These are phyloP conservation scores for Stentor coeruleus DNA, from an alignment of 73 alveolate genomes.

Conservation along the genomic window DNA sequence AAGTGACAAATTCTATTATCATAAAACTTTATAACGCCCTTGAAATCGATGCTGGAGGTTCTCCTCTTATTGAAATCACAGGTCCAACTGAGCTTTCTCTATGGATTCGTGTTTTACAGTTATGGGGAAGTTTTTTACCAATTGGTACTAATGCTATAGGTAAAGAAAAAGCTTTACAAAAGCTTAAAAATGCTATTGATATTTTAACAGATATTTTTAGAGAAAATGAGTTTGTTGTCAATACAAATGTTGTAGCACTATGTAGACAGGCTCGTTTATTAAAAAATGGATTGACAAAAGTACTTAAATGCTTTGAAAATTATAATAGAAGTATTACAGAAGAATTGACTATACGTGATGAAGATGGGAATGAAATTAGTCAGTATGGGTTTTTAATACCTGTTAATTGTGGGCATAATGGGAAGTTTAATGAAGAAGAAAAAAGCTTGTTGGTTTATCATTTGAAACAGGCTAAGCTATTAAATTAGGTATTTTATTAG, in stretches of 20 bases:
- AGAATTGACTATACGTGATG: neutral
- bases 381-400: constrained; percentile 25
- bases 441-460: constrained; percentile 28
- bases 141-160: constrained; percentile 9
- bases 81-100: neutral
- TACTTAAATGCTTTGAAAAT: neutral
- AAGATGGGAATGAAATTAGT: neutral
- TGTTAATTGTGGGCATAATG: constrained; percentile 26
- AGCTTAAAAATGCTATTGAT: neutral
- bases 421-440: constrained; percentile 32
- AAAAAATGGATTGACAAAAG: neutral
- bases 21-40: neutral
- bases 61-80: neutral
- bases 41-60: constrained; percentile 23
- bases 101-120: constrained; percentile 5
- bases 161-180: neutral
- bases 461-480: constrained; percentile 27
- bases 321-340: neutral
- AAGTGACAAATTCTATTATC: neutral
- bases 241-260: neutral
- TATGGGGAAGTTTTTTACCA: constrained; percentile 26
- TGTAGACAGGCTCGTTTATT: neutral
- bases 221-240: constrained; percentile 4
- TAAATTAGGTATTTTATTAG: no score
- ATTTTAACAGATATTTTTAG: neutral